Base-by-base conservation (phyloP, 2,329 filamentous ascomycete genomes). In the Westerdykella sp. region DNA sequence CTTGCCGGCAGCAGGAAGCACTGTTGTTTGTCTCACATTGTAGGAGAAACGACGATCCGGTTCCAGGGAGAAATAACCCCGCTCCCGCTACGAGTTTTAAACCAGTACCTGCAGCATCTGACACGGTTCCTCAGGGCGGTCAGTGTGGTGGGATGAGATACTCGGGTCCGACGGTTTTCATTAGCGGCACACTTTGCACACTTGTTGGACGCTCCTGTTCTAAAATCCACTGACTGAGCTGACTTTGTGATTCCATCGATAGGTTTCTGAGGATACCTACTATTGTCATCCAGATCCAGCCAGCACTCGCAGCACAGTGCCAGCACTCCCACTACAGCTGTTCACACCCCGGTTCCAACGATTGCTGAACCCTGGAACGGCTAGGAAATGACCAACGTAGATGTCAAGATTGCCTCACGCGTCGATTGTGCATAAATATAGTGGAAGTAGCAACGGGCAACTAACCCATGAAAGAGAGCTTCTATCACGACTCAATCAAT, bases 1-100 rank as follows among this genome's bases (percentile, higher is more conserved):
- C 72, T 48, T 81, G 78, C 61, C 78, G 77, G n/a, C n/a, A n/a
- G n/a, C n/a, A n/a, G 12, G 62, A 69, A 30, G 73, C 65, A 35
- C 53, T 81, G 44, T 73, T 69, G 2, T 68, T 63, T 16, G 70
- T 68, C 45, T 68, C 67, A 7, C 68, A 69, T 11, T 76, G 73
- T 49, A 45, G 58, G 11, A 50, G 63, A 21, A 48, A 56, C 18
- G 51, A 54, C 23, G 53, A 54, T 37, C 49, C 51, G 2, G 25
- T 50, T 2, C 41, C 50, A 2, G 53, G 53, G n/a, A 46, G 50
- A 23, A 45, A 37, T 16, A 51, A 49, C 2, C 47, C 46, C 0
- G 41, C 50, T 6, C 49, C 49, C 1, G 48, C 46, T 3, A 38
- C 44, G 2, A 55, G 50, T 28, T 28, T 7, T 2, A 52, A 44